A percentile compares a stretch with the other conserved stretches of the same genome.
These are phyloP conservation scores for Cercophora scortea DNA, from an alignment of 495 filamentous ascomycete species.

Conservation along the genomic window DNA sequence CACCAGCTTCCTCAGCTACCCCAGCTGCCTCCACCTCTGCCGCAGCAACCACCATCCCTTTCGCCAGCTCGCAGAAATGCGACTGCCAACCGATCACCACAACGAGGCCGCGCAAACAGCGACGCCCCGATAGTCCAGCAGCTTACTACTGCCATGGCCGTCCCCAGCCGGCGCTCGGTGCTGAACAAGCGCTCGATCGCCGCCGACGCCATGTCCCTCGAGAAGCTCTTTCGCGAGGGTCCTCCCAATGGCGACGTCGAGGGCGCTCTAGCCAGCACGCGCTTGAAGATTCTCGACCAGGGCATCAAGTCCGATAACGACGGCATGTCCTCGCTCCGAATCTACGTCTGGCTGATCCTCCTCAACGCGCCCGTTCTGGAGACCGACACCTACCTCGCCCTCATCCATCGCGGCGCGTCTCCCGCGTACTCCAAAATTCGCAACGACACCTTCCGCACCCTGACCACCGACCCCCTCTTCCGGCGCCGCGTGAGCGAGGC, in stretches of 20 bases:
- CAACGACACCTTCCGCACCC: constrained; percentile 93
- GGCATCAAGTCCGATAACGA: constrained; percentile 76
- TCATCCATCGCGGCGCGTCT: constrained; percentile 88
- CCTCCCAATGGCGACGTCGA: constrained; percentile 60
- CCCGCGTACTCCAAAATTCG: constrained; percentile 95
- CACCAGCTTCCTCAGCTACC: not conserved
- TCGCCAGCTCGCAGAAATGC: constrained; percentile 23
- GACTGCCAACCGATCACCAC: constrained; percentile 40
- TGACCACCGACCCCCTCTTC: constrained; percentile 93
- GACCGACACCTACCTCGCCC: constrained; percentile 79
- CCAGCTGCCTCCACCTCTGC: constrained; percentile 1
- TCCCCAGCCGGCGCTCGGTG: constrained; percentile 35
- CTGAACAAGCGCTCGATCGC: constrained; percentile 48
- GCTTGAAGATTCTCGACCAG: constrained; percentile 68
- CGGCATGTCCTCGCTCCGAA: constrained; percentile 91
- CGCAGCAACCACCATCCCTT: not conserved
- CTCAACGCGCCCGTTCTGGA: constrained; percentile 75
- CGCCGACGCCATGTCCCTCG: constrained; percentile 56
- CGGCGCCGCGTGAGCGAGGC: constrained; percentile 91
- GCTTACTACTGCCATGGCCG: constrained; percentile 20
- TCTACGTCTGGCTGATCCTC: constrained; percentile 92
- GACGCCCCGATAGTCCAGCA: constrained; percentile 47
- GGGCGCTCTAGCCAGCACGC: constrained; percentile 62
- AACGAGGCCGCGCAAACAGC: constrained; percentile 65
- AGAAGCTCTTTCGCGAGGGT: constrained; percentile 61